Base-by-base conservation (phyloP, 352 stramenopile genomes). In the Globisporangium ultimum region DNA sequence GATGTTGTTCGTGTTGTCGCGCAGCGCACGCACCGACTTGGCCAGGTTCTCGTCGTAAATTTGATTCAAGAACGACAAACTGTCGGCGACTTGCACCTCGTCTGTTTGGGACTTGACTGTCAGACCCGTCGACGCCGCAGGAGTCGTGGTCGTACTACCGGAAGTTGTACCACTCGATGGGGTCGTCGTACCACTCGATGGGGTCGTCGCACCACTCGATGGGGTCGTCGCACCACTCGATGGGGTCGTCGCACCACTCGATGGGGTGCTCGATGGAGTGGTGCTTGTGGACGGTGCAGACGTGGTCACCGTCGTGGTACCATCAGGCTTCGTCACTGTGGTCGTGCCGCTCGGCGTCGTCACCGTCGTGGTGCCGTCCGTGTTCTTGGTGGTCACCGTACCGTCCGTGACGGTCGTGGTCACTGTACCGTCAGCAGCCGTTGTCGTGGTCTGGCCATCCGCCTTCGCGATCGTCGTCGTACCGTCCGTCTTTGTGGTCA, bases 1-100 rank as follows among this genome's bases (percentile, higher is more conserved):
- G 10, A 88, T 46, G 32, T 75, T 80, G 21, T 65, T 58, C 20
- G 68, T 76, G 64, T 87, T 85, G 47, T 82, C 71, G 38, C 68
- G 62, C 42, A 89, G 64, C 21, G 70, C 76, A 36, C 68, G 48
- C 5, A 89, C 68, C 45, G 74, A 78, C n/a, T 65, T 51, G 32
- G 77, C 78, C 47, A 86, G 55, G n/a, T 50, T 43, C 18, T 59
- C 43, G 62, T 86, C 74, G 66, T 89, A 89, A 34, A 82, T 82
- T 46, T 80, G 48, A 15, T 67, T 68, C 52, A 80, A 74, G 67
- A 78, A 71, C 65, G 71, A 28, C 50, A 80, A 21, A 51, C 67
- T 55, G 21, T 84, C 56, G 20, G 75, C 40, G 22, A 80, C 45
- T 42, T 63, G 8, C 55, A 64, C 47, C 47, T 61, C 20, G 52